phyloP scores from a whole-genome alignment of 768 basidiomycete genomes.

The Podaxis carcinomalis region DNA sequence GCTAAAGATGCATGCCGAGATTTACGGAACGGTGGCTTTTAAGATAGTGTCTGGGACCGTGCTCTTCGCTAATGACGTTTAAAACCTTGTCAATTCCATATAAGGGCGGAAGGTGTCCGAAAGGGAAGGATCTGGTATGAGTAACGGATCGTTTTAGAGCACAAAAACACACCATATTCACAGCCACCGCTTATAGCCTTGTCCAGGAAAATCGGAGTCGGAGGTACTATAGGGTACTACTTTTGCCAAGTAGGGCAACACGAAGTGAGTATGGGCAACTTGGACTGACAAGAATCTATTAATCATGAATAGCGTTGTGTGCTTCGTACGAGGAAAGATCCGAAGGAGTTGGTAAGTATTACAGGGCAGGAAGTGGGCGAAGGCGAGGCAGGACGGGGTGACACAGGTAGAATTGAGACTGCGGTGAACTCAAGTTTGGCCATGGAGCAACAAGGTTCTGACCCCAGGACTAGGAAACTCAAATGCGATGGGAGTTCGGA shows the following conservation, averaged over 20 bases:
- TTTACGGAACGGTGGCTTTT: not conserved
- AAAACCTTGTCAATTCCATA: not conserved
- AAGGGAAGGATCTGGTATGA: not conserved
- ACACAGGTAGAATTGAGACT: no score
- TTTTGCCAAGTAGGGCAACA: no score
- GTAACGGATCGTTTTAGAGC: not conserved
- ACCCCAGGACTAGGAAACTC: no score
- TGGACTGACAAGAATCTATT: not conserved
- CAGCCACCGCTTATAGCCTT: not conserved
- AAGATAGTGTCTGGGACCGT: not conserved
- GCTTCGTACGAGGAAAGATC: no score
- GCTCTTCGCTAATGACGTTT: not conserved
- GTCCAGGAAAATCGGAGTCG: no score
- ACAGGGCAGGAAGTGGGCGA: not conserved
- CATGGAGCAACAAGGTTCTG: no score
- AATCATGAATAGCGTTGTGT: not conserved
- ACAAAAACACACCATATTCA: not conserved
- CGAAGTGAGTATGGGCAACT: no score
- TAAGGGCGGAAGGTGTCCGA: not conserved
- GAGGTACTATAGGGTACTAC: no score
- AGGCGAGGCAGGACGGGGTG: no score
- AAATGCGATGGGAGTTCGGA: no score
- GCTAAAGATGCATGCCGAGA: not conserved
- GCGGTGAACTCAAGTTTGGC: no score
- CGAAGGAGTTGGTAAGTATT: not conserved